These are phyloP conservation scores for Hypoxylon sp. DNA, from an alignment of 2,329 filamentous ascomycete genomes.

Conservation along the genomic window DNA sequence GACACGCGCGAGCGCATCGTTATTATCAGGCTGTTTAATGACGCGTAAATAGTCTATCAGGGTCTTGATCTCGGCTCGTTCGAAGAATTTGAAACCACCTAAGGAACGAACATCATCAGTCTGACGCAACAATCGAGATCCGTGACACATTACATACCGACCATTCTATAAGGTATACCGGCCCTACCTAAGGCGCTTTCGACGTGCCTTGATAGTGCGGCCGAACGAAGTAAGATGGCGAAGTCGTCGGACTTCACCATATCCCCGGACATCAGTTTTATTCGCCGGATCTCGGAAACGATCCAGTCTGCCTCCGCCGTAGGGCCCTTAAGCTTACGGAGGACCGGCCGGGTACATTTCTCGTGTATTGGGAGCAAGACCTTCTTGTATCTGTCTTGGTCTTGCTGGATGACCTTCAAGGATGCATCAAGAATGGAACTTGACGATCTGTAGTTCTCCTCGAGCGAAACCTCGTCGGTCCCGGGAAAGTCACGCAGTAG, in stretches of 20 bases:
- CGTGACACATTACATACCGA: slow-evolving; percentile 59
- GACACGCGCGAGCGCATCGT: slow-evolving; percentile 82
- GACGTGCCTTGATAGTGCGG: slow-evolving; percentile 82
- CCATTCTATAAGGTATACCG: slow-evolving; percentile 90
- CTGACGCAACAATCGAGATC: background rate
- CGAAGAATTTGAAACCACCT: slow-evolving; percentile 86
- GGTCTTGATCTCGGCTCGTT: slow-evolving; percentile 86
- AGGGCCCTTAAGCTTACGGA: slow-evolving; percentile 76
- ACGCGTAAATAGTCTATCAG: slow-evolving; percentile 88
- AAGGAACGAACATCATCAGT: slow-evolving; percentile 20
- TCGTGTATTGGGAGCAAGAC: slow-evolving; percentile 80
- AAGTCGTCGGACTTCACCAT: slow-evolving; percentile 80
- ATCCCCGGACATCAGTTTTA: slow-evolving; percentile 73
- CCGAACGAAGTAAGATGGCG: slow-evolving; percentile 86
- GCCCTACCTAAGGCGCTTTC: slow-evolving; percentile 82
- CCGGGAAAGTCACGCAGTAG: slow-evolving; percentile 79
- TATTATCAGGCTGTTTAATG: slow-evolving; percentile 84
- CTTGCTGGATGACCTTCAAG: slow-evolving; percentile 88
- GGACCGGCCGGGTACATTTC: slow-evolving; percentile 79
- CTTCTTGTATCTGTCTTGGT: slow-evolving; percentile 81
- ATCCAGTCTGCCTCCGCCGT: slow-evolving; percentile 87
- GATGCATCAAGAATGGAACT: slow-evolving; percentile 83
- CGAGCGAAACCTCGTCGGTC: slow-evolving; percentile 82
- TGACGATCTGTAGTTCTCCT: slow-evolving; percentile 95
- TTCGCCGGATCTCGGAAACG: slow-evolving; percentile 79